Evolutionary conservation across 306 rosid species (phyloP), one percentile per base, ranked within the genome.

Genomic region (Cucumis hystrix): DNA sequence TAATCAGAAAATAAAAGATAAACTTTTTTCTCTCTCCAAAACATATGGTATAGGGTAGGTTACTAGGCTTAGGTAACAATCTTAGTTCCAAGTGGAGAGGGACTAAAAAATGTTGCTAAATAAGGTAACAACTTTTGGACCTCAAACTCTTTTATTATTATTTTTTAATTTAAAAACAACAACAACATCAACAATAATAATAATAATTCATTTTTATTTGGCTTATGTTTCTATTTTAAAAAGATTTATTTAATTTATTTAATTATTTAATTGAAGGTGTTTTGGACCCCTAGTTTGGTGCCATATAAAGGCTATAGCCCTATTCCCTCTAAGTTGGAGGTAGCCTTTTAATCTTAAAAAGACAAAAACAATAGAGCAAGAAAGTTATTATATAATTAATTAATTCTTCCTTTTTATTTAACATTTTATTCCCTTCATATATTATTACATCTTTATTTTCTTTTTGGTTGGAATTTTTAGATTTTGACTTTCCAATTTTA

Each of bases 41-140:
- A 45, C 57, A n/a, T 69, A 69, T 11, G 39, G 54, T 7, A n/a
- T 23, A 17, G 40, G 47, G 62, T 30, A 73, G 77, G 63, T 45
- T 73, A 2, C 30, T 76, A 69, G 84, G 86, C 72, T 79, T 51
- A 68, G 78, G 83, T 79, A 73, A 78, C 79, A 81, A 74, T 65
- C 80, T 47, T 60, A 84, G 91, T 85, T 88, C 91, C 91, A 83
- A 78, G 58, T 62, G 51, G 84, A 77, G 83, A 81, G 90, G 94
- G 84, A 83, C 85, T 81, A 28, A 60, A 33, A 76, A 47, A 79
- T 74, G 77, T 83, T 84, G 65, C 96, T 72, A 79, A 77, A 82
- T 78, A 82, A 74, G 69, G 85, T 16, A 83, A 77, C 74, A 16
- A 76, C 86, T 79, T 89, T 83, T 74, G 75, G 73, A 80, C 33